Evolutionary conservation across 2,329 filamentous ascomycete species (phyloP).

Genomic region (Clarireedia monteithiana): DNA sequence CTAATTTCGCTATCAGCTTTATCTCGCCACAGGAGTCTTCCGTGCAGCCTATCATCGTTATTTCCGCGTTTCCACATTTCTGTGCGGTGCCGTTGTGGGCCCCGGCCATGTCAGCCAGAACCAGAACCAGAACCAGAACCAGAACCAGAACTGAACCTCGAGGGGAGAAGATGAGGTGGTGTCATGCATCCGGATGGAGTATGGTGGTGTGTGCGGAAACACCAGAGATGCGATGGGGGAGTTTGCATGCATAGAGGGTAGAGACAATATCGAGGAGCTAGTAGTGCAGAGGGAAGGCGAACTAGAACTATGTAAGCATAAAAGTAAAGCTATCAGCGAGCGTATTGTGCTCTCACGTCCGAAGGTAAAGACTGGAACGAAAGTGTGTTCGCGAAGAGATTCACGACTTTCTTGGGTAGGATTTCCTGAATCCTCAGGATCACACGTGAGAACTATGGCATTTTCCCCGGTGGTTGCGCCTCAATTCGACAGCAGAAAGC

Average conservation of each 20-base stretch:
- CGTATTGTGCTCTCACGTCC: not conserved
- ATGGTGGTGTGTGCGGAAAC: too few species aligned
- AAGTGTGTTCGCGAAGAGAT: too few species aligned
- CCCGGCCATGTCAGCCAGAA: too few species aligned
- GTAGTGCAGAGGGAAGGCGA: not conserved
- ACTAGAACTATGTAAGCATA: not conserved
- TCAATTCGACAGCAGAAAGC: not conserved
- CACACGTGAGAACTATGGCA: not conserved
- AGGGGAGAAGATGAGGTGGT: too few species aligned
- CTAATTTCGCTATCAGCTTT: slow-evolving; percentile 1
- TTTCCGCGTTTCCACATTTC: not conserved
- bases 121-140: too few species aligned
- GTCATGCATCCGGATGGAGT: too few species aligned
- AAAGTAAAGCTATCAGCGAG: not conserved
- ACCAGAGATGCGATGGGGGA: too few species aligned
- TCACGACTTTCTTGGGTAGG: not conserved
- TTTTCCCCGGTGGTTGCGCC: not conserved
- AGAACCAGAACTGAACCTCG: too few species aligned
- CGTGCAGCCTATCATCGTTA: too few species aligned
- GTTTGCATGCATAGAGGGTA: too few species aligned
- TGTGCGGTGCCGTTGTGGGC: not conserved
- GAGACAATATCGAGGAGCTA: too few species aligned
- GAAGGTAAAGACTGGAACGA: too few species aligned
- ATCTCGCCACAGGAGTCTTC: not conserved
- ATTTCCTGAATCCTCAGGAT: slow-evolving; percentile 1